Conservation (phyloP, 2,329 filamentous ascomycete genomes). For the Calonectria multiphialidica region DNA sequence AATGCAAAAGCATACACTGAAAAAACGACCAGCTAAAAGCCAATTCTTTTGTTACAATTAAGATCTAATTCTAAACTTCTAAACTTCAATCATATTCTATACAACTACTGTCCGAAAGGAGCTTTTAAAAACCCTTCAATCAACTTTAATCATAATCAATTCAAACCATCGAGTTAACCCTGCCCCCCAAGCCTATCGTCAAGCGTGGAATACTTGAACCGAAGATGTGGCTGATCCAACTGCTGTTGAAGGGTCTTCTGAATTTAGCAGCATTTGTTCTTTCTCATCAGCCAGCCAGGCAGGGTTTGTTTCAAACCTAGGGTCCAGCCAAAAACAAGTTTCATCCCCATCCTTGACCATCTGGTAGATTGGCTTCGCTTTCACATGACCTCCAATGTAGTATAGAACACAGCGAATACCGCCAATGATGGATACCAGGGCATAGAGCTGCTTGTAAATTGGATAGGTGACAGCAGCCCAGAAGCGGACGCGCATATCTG, state of each 20-base stretch:
- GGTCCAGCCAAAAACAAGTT: constrained; percentile 22
- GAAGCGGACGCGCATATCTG: constrained; percentile 9
- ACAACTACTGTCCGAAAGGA: background rate
- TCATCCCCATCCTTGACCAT: constrained; percentile 22
- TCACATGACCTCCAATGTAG: constrained; percentile 22
- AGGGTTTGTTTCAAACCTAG: constrained; percentile 23
- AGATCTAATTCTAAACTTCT: background rate
- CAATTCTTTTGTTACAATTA: background rate
- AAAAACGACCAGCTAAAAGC: too few species aligned
- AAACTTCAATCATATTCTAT: background rate
- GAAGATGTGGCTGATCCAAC: background rate
- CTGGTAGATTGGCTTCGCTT: constrained; percentile 23
- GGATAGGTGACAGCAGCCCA: constrained; percentile 18
- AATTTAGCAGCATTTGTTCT: constrained; percentile 5
- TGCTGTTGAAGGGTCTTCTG: background rate
- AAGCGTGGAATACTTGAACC: background rate
- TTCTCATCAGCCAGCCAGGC: constrained; percentile 25
- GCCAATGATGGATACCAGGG: constrained; percentile 20
- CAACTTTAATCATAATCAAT: background rate
- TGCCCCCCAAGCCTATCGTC: too few species aligned
- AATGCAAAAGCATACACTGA: too few species aligned
- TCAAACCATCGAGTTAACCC: background rate
- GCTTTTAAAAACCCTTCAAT: background rate
- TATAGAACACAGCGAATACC: constrained; percentile 18
- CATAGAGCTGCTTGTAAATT: constrained; percentile 25